A percentile compares a stretch with the other conserved stretches of the same genome.
Evolutionary conservation across 345 rosid genomes (phyloP).

Genomic region (Luvunga scandens): DNA sequence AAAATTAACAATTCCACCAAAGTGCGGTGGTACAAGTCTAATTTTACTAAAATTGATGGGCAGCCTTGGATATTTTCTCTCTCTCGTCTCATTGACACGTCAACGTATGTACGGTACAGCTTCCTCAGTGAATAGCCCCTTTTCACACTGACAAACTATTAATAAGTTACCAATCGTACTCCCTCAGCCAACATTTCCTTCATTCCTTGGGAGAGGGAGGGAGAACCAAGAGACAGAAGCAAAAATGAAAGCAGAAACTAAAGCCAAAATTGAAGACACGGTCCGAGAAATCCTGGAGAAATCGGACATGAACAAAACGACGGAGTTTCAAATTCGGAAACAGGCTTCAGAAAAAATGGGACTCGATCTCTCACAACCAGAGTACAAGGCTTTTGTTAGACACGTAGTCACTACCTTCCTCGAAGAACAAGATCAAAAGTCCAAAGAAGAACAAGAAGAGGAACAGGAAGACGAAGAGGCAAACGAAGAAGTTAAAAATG

Average conservation of each 20-base stretch:
- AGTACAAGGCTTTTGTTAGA: conserved; percentile 61
- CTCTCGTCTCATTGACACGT: background rate
- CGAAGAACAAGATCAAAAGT: conserved; percentile 54
- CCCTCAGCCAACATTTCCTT: too few relatives aligned
- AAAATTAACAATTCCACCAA: background rate
- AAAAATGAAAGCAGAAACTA: conserved; percentile 52
- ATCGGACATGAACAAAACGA: conserved; percentile 64
- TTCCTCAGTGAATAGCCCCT: background rate
- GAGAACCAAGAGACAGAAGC: background rate
- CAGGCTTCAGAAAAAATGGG: conserved; percentile 63
- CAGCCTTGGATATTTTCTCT: too few relatives aligned
- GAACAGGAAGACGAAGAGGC: conserved; percentile 24
- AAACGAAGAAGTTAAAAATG: conserved; percentile 19
- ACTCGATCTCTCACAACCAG: conserved; percentile 61
- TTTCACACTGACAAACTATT: background rate
- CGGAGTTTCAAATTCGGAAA: conserved; percentile 75
- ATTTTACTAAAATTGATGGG: background rate
- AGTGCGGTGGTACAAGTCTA: background rate
- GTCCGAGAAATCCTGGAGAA: conserved; percentile 65
- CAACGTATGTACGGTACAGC: background rate
- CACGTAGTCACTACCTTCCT: conserved; percentile 61
- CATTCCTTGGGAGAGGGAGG: too few relatives aligned
- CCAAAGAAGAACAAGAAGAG: conserved; percentile 24
- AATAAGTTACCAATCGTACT: background rate
- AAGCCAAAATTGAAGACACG: conserved; percentile 44